Percentiles rank a stretch among this genome's conserved stretches.
These are phyloP conservation scores for Rosa chinensis DNA, from an alignment of 306 rosid genomes.

Conservation along the genomic window DNA sequence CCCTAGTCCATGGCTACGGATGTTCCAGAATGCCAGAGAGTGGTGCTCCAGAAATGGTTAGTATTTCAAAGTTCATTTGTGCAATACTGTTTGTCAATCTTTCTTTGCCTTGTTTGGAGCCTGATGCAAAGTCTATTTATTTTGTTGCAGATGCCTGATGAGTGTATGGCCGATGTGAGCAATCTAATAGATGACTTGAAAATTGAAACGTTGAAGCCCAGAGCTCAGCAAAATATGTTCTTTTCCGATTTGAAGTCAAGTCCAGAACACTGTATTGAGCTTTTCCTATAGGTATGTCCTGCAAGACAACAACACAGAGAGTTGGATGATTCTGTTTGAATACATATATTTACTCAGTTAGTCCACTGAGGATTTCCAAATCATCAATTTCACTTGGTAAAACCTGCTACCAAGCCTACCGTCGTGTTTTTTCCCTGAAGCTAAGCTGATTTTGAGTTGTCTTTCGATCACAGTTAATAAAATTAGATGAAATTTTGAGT, in stretches of 20 bases:
- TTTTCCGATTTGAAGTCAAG: not conserved
- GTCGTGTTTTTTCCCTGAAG: not conserved
- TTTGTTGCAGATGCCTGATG: not conserved
- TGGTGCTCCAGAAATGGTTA: conserved; percentile 35
- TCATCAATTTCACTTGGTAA: not conserved
- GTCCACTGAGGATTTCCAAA: not conserved
- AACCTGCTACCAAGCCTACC: not conserved
- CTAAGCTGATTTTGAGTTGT: not conserved
- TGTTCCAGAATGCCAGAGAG: conserved; percentile 71
- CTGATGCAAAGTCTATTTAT: not conserved
- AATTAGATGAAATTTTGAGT: not conserved
- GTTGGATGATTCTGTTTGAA: not conserved
- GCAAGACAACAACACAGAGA: not conserved
- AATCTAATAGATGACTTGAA: not conserved
- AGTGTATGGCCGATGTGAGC: not conserved
- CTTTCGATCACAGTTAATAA: not conserved
- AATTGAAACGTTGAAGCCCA: not conserved
- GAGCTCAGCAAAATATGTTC: not conserved
- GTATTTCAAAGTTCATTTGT: not conserved
- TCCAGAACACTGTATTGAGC: not conserved
- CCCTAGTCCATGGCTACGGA: conserved; percentile 89
- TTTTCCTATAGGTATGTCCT: not conserved
- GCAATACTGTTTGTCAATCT: not conserved
- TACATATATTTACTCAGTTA: not conserved
- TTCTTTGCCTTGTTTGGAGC: not conserved